Conservation (phyloP, 2,329 filamentous ascomycete species). For the Coniochaeta ligniaria region DNA sequence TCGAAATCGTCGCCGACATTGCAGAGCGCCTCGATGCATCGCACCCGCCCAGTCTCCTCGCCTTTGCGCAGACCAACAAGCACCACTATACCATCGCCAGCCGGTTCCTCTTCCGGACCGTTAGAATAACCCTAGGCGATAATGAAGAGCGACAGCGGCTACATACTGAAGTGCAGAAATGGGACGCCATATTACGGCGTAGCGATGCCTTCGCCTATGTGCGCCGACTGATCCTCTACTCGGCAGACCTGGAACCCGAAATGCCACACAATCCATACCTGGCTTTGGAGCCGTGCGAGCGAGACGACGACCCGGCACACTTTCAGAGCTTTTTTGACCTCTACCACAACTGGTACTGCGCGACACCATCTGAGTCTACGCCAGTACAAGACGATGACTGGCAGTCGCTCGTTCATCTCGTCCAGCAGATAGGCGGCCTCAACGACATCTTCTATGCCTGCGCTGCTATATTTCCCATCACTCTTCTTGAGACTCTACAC, state of each 20-base stretch:
- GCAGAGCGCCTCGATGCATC: neutral
- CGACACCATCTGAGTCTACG: neutral
- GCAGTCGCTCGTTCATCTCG: neutral
- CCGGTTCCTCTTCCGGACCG: conserved; percentile 1
- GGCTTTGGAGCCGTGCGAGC: conserved; percentile 1
- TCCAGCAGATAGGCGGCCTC: conserved; percentile 1
- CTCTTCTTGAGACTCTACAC: conserved; percentile 2
- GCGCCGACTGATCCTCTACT: conserved; percentile 3
- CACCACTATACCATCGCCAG: conserved; percentile 1
- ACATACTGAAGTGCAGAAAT: neutral
- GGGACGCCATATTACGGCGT: neutral
- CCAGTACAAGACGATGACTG: neutral
- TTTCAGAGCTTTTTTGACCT: conserved; percentile 1
- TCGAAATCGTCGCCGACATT: neutral
- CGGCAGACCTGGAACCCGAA: neutral
- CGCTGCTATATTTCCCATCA: neutral
- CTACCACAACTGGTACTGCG: neutral
- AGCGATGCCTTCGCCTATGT: conserved; percentile 2
- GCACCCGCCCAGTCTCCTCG: conserved; percentile 3
- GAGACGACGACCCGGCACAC: neutral
- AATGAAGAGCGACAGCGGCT: neutral
- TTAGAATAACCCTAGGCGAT: neutral
- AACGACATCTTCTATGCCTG: conserved; percentile 6
- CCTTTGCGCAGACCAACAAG: conserved; percentile 1
- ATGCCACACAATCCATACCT: neutral